Conservation (phyloP, 1,139 yeast genomes). For the Candida tropicalis region DNA sequence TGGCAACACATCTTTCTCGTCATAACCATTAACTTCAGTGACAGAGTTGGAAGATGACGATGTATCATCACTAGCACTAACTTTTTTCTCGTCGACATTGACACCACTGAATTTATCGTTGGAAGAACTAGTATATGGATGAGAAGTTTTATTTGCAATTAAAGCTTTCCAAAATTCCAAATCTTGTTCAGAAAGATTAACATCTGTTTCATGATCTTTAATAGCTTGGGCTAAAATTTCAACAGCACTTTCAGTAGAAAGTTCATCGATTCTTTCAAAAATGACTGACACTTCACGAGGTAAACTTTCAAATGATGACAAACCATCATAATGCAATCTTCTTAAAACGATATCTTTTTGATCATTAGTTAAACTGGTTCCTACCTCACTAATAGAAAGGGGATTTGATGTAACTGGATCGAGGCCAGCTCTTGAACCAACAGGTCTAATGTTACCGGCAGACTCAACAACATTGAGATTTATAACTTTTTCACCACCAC, state of each 20-base stretch:
- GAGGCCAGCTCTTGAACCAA: slow-evolving; percentile 15
- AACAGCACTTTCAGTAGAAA: slow-evolving; percentile 25
- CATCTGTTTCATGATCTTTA: slow-evolving; percentile 21
- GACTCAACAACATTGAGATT: background rate
- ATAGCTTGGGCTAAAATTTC: slow-evolving; percentile 22
- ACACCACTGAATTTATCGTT: background rate
- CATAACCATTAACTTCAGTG: background rate
- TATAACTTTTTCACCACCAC: slow-evolving; percentile 1
- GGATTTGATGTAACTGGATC: slow-evolving; percentile 23
- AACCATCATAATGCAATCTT: slow-evolving; percentile 30
- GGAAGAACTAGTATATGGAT: background rate
- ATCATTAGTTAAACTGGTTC: slow-evolving; percentile 23
- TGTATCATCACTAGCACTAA: background rate
- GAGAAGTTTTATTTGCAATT: slow-evolving; percentile 1
- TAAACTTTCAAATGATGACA: slow-evolving; percentile 27
- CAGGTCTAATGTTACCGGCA: no score
- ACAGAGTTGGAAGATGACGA: background rate
- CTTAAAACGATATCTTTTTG: slow-evolving; percentile 31
- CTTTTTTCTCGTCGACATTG: background rate
- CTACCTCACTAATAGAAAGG: slow-evolving; percentile 29
- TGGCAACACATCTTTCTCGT: no score
- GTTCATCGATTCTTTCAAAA: slow-evolving; percentile 30
- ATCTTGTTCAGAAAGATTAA: slow-evolving; percentile 18
- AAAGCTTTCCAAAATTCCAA: slow-evolving; percentile 10
- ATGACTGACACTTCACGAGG: slow-evolving; percentile 30